Evolutionary conservation across 345 rosid species (phyloP), one percentile per base, ranked within the genome.

Genomic region (Euphorbia peplus): DNA sequence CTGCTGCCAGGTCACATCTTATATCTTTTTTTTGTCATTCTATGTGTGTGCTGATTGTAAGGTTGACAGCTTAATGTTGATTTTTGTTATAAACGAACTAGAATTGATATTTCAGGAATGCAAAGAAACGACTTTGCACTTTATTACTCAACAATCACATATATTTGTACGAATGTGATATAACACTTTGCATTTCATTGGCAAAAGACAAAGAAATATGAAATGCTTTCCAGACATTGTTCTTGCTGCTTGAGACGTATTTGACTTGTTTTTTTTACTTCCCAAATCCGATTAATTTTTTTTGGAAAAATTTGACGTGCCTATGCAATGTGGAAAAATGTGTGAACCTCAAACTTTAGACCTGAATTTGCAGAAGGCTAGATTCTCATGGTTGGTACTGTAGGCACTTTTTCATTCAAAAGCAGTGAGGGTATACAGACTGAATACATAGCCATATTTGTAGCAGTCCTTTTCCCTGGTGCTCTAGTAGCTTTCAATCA

Each of bases 391-490:
- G 35, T 68, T 72, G 69, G 66, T 63, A 19, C 57, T 73, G 78
- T 74, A 55, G 83, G 86, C 72, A 79, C 73, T 65, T 75, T 77
- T 77, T 79, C 66, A 68, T 85, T 79, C 77, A 71, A 80, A 73
- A 80, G 82, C 96, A 91, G 97, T 78, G 98, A 89, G 82, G 96
- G 95, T 60, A 73, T 93, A 69, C 88, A 80, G 76, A 76, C 79
- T 78, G 97, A 93, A 68, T 88, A 89, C 78, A 73, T 93, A 69
- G 96, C 97, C 22, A 65, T 95, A 69, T 90, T 89, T 71, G 32
- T 91, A n/a, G 97, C 99, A 8, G 67, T 84, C 77, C 48, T 95
- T 12, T 95, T 95, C 66, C 97, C 99, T 1, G 96, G 99, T 46
- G 99, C 97, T 54, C 83, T 91, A 42, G 95, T 88, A 58, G 97